phyloP scores from a whole-genome alignment of 768 basidiomycete genomes.

The Inosperma sp. region DNA sequence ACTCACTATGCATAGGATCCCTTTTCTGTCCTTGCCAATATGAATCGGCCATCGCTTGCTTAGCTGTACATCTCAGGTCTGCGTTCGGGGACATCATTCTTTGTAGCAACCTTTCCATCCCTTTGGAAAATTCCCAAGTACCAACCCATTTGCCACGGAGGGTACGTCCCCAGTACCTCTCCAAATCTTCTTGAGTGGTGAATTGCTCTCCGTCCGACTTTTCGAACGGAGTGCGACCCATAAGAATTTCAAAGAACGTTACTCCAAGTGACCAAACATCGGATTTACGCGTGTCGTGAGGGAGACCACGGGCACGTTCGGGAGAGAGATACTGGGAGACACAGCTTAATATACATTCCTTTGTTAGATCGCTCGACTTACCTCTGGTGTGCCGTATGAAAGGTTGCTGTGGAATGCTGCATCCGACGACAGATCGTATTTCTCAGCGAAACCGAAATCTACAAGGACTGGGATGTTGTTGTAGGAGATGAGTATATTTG shows the following conservation, averaged over 20 bases:
- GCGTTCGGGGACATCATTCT: slow-evolving; percentile 80
- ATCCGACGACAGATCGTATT: slow-evolving; percentile 59
- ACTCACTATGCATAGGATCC: slow-evolving; percentile 11
- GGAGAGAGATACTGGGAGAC: slow-evolving; percentile 80
- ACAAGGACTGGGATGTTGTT: slow-evolving; percentile 83
- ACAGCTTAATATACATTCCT: background rate
- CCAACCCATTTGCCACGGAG: slow-evolving; percentile 86
- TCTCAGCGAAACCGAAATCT: slow-evolving; percentile 95
- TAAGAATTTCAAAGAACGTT: slow-evolving; percentile 91
- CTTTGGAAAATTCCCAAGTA: slow-evolving; percentile 62
- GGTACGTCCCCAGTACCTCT: slow-evolving; percentile 84
- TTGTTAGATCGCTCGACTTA: slow-evolving; percentile 26
- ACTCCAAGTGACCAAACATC: slow-evolving; percentile 85
- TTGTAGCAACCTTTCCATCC: slow-evolving; percentile 62
- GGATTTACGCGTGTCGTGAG: slow-evolving; percentile 91
- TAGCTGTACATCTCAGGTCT: slow-evolving; percentile 70
- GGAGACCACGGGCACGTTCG: slow-evolving; percentile 80
- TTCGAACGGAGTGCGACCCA: slow-evolving; percentile 91
- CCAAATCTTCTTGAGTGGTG: slow-evolving; percentile 71
- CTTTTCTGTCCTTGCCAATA: slow-evolving; percentile 52
- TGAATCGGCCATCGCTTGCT: slow-evolving; percentile 57
- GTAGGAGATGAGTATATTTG: slow-evolving; percentile 84
- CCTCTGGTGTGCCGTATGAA: slow-evolving; percentile 90
- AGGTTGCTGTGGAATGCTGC: slow-evolving; percentile 79
- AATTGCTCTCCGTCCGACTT: slow-evolving; percentile 75